phyloP scores from a whole-genome alignment of 768 basidiomycete species.

The Termitomyces heimii region DNA sequence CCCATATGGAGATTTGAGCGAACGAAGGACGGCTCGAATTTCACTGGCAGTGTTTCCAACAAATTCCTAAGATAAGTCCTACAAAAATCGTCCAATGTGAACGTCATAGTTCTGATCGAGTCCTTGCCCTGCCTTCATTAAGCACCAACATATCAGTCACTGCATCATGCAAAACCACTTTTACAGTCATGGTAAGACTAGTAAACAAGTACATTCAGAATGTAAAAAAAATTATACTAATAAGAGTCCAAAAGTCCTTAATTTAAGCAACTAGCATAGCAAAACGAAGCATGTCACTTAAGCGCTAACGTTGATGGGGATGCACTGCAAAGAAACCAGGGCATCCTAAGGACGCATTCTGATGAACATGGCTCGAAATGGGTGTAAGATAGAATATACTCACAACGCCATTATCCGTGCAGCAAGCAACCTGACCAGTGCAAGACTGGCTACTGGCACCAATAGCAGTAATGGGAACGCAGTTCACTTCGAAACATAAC shows the following conservation, averaged over 20 bases:
- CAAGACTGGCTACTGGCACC: background rate
- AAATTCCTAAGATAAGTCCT: conserved; percentile 83
- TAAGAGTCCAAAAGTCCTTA: background rate
- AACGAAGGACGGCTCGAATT: conserved; percentile 46
- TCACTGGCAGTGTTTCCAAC: conserved; percentile 49
- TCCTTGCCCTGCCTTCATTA: too few relatives aligned
- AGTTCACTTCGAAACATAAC: background rate
- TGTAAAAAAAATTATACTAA: too few relatives aligned
- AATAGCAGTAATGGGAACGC: background rate
- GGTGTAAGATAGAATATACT: background rate
- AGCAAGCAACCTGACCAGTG: background rate
- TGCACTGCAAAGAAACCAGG: background rate
- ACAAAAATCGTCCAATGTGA: background rate
- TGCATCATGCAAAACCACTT: too few relatives aligned
- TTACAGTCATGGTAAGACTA: too few relatives aligned
- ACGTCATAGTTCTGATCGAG: background rate
- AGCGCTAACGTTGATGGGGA: background rate
- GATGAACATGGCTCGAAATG: background rate
- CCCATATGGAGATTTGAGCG: conserved; percentile 63
- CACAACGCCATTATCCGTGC: background rate
- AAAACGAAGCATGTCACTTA: background rate
- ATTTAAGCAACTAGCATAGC: too few relatives aligned
- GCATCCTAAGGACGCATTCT: background rate
- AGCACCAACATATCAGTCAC: too few relatives aligned
- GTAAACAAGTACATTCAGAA: too few relatives aligned